Base-by-base conservation (phyloP, 441 rosid species). In the Gossypium schwendimanii region DNA sequence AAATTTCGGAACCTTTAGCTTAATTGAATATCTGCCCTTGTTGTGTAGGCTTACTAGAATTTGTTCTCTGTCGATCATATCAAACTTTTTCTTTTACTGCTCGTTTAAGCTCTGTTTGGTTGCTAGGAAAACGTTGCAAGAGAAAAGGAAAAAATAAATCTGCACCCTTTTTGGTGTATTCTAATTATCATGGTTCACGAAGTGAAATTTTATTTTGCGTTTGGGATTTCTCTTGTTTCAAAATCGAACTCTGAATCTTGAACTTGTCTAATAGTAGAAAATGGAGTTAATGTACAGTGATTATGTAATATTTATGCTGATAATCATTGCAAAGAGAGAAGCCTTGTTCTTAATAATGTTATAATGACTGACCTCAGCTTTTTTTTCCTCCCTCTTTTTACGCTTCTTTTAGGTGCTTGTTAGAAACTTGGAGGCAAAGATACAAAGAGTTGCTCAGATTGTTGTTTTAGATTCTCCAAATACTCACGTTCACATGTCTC, bases 391-490 rank as follows among this genome's bases (percentile, higher is more conserved):
- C 28, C 31, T 21, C 54, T 49, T 49, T 49, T 49, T n/a, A 14
- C 31, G 6, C 6, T 9, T 17, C 23, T 62, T 52, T 28, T 69
- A 92, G 97, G 95, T 93, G 72, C 74, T 82, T 66, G 79, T 89
- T 70, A 87, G 79, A 84, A 92, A 91, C 75, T 64, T 24, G 0
- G 95, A 88, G 74, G 80, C 83, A n/a, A 83, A 81, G 7, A 68
- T 72, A 8, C 80, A 80, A 76, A 82, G 98, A 77, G 41, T 86
- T 72, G 96, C 87, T 0, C 95, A 85, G 82, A 89, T 84, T 78
- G 81, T 89, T 78, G 93, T 86, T 68, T 83, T 95, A 50, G 94
- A 95, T 87, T 88, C 96, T 79, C 99, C 97, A 50, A 49, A 52
- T 52, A 62, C 75, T 15, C 3, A 54, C 11, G 82, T 75, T 53